Evolutionary conservation across 1,284 basidiomycete genomes (phyloP).

Genomic region (Trichosporon ovoides): DNA sequence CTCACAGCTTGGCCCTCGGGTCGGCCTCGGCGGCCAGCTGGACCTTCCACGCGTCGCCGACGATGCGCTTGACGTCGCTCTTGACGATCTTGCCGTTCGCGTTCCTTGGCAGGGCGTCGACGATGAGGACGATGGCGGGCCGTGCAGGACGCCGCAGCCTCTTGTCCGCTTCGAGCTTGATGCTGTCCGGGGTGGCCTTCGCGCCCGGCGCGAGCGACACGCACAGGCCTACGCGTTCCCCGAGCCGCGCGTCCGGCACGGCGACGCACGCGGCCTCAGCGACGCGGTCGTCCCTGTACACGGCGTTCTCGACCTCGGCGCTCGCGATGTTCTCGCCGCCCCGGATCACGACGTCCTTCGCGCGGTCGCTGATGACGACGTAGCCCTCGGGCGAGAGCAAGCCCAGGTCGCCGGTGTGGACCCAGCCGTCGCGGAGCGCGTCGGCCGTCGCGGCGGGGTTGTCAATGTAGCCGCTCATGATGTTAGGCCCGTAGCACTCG

Average conservation of each 20-base stretch:
- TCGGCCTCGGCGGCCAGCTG: background rate
- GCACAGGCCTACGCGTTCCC: conserved; percentile 38
- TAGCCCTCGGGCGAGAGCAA: conserved; percentile 35
- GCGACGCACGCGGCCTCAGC: conserved; percentile 38
- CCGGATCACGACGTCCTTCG: conserved; percentile 45
- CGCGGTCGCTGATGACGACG: conserved; percentile 31
- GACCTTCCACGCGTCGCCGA: conserved; percentile 10
- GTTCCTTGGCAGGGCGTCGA: conserved; percentile 10
- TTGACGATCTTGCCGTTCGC: conserved; percentile 23
- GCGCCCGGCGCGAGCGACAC: conserved; percentile 27
- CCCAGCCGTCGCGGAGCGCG: conserved; percentile 39
- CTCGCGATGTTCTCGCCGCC: conserved; percentile 46
- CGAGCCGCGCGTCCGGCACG: conserved; percentile 32
- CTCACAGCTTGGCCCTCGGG: background rate
- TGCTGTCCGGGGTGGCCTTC: conserved; percentile 8
- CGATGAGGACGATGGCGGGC: conserved; percentile 11
- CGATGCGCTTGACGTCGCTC: conserved; percentile 18
- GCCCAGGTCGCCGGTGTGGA: conserved; percentile 42
- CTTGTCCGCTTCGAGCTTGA: background rate
- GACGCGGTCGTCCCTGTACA: conserved; percentile 32
- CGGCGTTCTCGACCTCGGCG: conserved; percentile 40
- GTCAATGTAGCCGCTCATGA: conserved; percentile 37
- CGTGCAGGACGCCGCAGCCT: conserved; percentile 14
- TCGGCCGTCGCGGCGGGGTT: conserved; percentile 23
- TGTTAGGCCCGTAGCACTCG: conserved; percentile 34